Conservation (phyloP, 148 eudicot genomes). For the Beta vulgaris region DNA sequence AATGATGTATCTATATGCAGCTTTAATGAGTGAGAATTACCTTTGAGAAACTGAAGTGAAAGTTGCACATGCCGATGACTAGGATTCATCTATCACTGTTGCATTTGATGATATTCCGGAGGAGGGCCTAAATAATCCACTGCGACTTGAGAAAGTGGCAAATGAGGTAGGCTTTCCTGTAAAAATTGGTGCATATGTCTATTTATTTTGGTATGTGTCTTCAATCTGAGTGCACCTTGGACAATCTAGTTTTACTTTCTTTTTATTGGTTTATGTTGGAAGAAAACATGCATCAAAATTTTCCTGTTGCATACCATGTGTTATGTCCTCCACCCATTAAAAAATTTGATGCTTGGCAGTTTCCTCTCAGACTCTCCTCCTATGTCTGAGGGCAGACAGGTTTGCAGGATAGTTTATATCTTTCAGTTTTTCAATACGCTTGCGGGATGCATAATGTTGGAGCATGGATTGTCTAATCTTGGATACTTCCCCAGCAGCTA, state of each 20-base stretch:
- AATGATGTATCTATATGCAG: not conserved
- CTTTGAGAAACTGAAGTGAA: constrained; percentile 16
- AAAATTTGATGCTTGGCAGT: not conserved
- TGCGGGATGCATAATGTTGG: not conserved
- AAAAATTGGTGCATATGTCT: not conserved
- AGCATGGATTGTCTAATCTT: not conserved
- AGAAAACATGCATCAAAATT: not conserved
- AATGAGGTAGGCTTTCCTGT: constrained; percentile 61
- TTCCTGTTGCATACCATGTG: not conserved
- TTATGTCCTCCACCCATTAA: not conserved
- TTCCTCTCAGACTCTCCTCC: not conserved
- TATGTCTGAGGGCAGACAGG: too few species aligned
- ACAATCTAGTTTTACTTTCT: not conserved
- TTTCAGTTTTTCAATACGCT: not conserved
- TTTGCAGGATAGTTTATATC: not conserved
- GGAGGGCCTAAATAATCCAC: constrained; percentile 78
- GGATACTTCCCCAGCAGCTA: not conserved
- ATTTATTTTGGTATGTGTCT: not conserved
- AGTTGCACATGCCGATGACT: constrained; percentile 26
- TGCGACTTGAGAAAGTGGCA: constrained; percentile 90
- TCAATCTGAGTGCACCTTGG: not conserved
- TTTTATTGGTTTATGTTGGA: not conserved
- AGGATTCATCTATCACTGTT: constrained; percentile 88
- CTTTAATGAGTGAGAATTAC: not conserved
- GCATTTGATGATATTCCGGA: constrained; percentile 97